Evolutionary conservation across 31 red algal genomes (phyloP).

Genomic region (Bonnemaisonia californica): DNA sequence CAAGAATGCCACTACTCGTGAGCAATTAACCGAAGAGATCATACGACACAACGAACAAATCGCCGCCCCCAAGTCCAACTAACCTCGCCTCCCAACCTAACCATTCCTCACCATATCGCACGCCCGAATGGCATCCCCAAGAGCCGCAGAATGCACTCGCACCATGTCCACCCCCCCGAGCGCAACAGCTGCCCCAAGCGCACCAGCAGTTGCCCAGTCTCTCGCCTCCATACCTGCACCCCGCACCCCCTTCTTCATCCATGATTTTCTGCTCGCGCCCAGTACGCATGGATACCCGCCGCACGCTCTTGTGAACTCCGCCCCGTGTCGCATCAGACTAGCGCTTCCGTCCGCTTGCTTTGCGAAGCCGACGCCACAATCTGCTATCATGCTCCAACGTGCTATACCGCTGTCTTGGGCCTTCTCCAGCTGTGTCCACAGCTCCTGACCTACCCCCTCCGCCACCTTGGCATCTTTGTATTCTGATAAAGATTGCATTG

Average conservation of each 20-base stretch:
- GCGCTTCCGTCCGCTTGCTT: slow-evolving; percentile 45
- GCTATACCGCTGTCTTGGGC: slow-evolving; percentile 46
- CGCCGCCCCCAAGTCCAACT: neutral
- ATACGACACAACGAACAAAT: slow-evolving; percentile 43
- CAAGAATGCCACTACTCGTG: slow-evolving; percentile 50
- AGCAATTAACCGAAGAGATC: slow-evolving; percentile 53
- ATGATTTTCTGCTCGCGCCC: slow-evolving; percentile 56
- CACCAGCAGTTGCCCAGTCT: slow-evolving; percentile 79
- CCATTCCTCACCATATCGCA: slow-evolving; percentile 22
- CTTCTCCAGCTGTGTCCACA: slow-evolving; percentile 21
- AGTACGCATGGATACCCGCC: slow-evolving; percentile 45
- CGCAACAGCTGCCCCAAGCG: slow-evolving; percentile 21
- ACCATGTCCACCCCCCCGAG: slow-evolving; percentile 63
- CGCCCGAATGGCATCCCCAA: slow-evolving; percentile 51
- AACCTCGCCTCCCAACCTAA: too few relatives aligned
- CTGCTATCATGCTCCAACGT: slow-evolving; percentile 62
- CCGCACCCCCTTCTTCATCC: neutral
- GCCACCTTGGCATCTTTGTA: slow-evolving; percentile 40
- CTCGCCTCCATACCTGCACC: slow-evolving; percentile 8
- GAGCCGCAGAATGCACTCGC: slow-evolving; percentile 59
- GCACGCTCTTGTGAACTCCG: slow-evolving; percentile 1
- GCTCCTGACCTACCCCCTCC: slow-evolving; percentile 28
- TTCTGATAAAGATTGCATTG: slow-evolving; percentile 54
- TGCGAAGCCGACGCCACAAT: slow-evolving; percentile 90
- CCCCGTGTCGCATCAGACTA: slow-evolving; percentile 33